These are phyloP conservation scores for Paramecium biaurelia DNA, from an alignment of 73 alveolate species.

Conservation along the genomic window DNA sequence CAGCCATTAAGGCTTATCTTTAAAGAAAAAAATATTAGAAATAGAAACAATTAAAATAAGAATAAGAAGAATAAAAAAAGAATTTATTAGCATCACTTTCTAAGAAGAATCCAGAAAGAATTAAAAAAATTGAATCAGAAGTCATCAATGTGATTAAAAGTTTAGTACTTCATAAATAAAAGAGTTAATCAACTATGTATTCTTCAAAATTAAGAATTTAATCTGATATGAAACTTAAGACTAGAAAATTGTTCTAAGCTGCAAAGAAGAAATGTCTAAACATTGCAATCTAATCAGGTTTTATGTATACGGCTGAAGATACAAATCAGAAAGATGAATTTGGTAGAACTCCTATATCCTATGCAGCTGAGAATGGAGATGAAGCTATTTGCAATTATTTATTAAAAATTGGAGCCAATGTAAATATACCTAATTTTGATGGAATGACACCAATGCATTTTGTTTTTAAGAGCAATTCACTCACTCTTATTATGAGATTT, in stretches of 20 bases:
- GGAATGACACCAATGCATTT: slow-evolving; percentile 42
- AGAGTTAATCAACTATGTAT: neutral
- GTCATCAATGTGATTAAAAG: neutral
- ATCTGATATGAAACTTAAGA: slow-evolving; percentile 22
- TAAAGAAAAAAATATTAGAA: slow-evolving; percentile 16
- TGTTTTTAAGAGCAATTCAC: neutral
- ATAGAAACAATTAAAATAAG: neutral
- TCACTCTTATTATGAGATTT: neutral
- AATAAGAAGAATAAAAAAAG: neutral
- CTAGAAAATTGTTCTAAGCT: slow-evolving; percentile 34
- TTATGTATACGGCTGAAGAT: neutral
- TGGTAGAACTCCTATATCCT: slow-evolving; percentile 41
- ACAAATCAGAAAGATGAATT: neutral
- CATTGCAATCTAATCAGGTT: slow-evolving; percentile 6
- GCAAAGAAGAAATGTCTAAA: neutral
- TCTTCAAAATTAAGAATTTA: neutral
- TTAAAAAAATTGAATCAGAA: neutral
- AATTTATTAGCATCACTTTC: neutral
- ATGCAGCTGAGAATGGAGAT: slow-evolving; percentile 41
- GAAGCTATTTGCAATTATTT: neutral
- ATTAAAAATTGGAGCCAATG: neutral
- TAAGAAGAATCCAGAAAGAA: neutral
- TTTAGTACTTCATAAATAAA: neutral
- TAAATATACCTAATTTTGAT: neutral
- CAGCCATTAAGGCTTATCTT: slow-evolving; percentile 33